Conservation (phyloP, 805 yeast species). For the Ascoidea rubescens region DNA sequence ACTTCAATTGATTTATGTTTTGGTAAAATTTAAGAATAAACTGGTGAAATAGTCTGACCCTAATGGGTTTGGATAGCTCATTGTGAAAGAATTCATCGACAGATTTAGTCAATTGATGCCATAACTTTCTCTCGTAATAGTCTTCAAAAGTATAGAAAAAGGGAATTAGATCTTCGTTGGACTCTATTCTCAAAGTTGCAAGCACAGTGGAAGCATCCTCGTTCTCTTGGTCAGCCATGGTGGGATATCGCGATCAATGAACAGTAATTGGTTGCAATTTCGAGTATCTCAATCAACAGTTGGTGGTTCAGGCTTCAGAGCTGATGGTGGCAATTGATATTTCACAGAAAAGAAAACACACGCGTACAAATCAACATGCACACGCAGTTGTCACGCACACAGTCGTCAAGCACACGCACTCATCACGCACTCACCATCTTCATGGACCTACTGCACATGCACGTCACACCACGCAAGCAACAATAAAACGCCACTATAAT, state of each 20-base stretch:
- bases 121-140: conserved; percentile 73
- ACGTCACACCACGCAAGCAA: too few relatives aligned
- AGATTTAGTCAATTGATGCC: conserved; percentile 82
- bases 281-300: too few relatives aligned
- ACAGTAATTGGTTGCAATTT: too few relatives aligned
- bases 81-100: conserved; percentile 47
- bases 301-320: too few relatives aligned
- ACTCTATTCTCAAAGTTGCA: conserved; percentile 6
- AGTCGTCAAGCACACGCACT: too few relatives aligned
- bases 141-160: conserved; percentile 44
- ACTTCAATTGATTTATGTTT: conserved; percentile 66
- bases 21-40: conserved; percentile 55
- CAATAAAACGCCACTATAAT: too few relatives aligned
- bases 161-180: conserved; percentile 7
- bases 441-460: too few relatives aligned
- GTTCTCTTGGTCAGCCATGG: not conserved
- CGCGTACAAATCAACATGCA: too few relatives aligned
- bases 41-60: conserved; percentile 53
- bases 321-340: too few relatives aligned
- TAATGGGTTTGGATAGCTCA: conserved; percentile 36
- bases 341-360: too few relatives aligned
- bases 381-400: too few relatives aligned
- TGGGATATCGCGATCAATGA: not conserved
- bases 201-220: conserved; percentile 8
- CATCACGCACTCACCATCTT: too few relatives aligned